Evolutionary conservation across 352 stramenopile genomes (phyloP), one percentile per base, ranked within the genome.

Genomic region (Pythium apleroticum): DNA sequence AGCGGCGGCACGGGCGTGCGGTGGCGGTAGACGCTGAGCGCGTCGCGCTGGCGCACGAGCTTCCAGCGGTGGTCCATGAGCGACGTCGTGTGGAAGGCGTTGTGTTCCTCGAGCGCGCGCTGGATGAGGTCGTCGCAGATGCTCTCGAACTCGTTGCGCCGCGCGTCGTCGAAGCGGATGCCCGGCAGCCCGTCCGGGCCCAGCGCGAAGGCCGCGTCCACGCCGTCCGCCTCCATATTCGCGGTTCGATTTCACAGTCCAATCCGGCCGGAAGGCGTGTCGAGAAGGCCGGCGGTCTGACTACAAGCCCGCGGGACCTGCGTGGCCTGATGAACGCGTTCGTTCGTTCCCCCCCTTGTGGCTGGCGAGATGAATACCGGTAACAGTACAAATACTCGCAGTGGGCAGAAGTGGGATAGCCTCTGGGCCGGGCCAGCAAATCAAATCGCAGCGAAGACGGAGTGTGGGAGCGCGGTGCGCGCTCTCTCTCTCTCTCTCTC

Each of bases 51-150:
- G 20, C 78, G 79, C 15, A 88, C 65, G 48, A 86, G 76, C 63
- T 85, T 82, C 81, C 81, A 90, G 9, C 72, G 69, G 24, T 49
- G 43, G 25, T 82, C 68, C 20, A 74, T 65, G 11, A 50, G 56
- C 27, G 66, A 65, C 24, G 75, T 59, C 19, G 46, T 55, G 65
- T 90, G 81, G 66, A 90, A 90, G 7, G 76, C 67, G 27, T 86
- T 74, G 65, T 88, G 78, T 52, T 80, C 72, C 27, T 71, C 54
- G 2, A 90, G 74, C 33, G 81, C 70, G 52, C 70, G 72, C 45
- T 90, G 76, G 43, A 90, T 75, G 15, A 90, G 72, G 54, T 86
- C 76, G 65, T 90, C 76, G 49, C 79, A 84, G 27, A 72, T 68
- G 0, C 69, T 68, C 45, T 88, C 81, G 64, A 75, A 75, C n/a